Base-by-base conservation (phyloP, 2,329 filamentous ascomycete species). In the Ophioceras dolichostomum region DNA sequence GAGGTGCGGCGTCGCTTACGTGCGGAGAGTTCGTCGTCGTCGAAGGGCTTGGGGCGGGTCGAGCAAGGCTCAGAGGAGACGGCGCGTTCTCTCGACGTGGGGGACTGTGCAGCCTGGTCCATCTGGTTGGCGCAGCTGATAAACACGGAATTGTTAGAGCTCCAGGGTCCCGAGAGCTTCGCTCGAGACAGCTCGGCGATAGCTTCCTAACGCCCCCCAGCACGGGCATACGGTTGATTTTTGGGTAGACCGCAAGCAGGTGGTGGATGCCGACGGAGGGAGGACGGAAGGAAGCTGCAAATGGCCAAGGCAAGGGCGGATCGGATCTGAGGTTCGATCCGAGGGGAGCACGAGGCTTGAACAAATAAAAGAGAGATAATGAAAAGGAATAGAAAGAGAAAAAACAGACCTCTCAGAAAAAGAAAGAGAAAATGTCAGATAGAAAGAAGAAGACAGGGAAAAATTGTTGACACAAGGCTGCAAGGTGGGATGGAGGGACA, bases 1-100 rank as follows among this genome's bases (percentile, higher is more conserved):
- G 74, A 78, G 21, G 73, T 76, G 46, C 75, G 69, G 44, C 71
- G 73, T 37, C 76, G 71, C 55, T 80, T 80, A 45, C 75, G 65
- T 39, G 74, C 65, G 30, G 67, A 62, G 33, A 58, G 50, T 45
- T 73, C 68, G 51, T 57, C 61, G 56, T 77, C 73, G 58, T 76
- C 67, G 53, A 79, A 79, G 29, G 76, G 76, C 45, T 79, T 78
- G 37, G 71, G 72, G 44, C 76, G 69, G 47, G 69, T 74, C 49
- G 73, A 71, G 56, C 67, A 67, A 55, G 72, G 69, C 62, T 80
- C 76, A 57, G 70, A 70, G 50, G 73, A 78, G 58, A 65, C 63
- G 51, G 70, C 68, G 58, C 70, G 69, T 61, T 73, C 69, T 65
- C 60, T 65, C 56, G 61, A 60, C 58, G 72, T 67, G 52, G 60